phyloP scores from a whole-genome alignment of 1,284 basidiomycete species.

The Austroboletus niveus region DNA sequence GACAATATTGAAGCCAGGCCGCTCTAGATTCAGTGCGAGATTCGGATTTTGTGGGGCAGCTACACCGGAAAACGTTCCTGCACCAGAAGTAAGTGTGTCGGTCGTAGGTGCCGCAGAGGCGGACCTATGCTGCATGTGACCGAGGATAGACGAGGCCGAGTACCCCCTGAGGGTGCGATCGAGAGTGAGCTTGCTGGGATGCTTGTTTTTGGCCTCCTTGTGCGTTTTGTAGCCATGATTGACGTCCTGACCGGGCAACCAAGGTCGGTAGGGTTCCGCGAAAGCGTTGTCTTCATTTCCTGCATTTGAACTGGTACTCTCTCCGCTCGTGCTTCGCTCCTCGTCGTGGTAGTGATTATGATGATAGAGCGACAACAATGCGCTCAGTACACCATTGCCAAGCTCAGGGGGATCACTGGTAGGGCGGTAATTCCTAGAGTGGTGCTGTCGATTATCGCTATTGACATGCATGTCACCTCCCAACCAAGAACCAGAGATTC shows the following conservation, averaged over 20 bases:
- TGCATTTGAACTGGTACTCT: conserved; percentile 27
- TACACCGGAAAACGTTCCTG: conserved; percentile 50
- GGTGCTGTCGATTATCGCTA: conserved; percentile 1
- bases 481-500: conserved; percentile 21
- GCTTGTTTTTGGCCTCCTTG: neutral
- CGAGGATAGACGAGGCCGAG: conserved; percentile 28
- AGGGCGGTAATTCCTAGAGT: conserved; percentile 16
- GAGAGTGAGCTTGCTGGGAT: too few relatives aligned
- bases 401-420: conserved; percentile 14
- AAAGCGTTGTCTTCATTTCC: conserved; percentile 22
- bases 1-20: conserved; percentile 57
- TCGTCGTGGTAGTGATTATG: conserved; percentile 36
- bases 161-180: neutral
- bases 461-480: neutral
- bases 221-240: neutral
- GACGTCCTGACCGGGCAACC: conserved; percentile 11
- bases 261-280: conserved; percentile 18
- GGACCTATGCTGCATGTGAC: conserved; percentile 16
- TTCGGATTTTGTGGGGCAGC: conserved; percentile 51
- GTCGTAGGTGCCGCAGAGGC: conserved; percentile 16
- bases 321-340: conserved; percentile 24
- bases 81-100: conserved; percentile 57
- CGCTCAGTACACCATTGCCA: conserved; percentile 50
- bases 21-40: conserved; percentile 56
- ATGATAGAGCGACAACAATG: conserved; percentile 54